Evolutionary conservation across 2,329 filamentous ascomycete species (phyloP).

Genomic region (Hypoxylon sp.): DNA sequence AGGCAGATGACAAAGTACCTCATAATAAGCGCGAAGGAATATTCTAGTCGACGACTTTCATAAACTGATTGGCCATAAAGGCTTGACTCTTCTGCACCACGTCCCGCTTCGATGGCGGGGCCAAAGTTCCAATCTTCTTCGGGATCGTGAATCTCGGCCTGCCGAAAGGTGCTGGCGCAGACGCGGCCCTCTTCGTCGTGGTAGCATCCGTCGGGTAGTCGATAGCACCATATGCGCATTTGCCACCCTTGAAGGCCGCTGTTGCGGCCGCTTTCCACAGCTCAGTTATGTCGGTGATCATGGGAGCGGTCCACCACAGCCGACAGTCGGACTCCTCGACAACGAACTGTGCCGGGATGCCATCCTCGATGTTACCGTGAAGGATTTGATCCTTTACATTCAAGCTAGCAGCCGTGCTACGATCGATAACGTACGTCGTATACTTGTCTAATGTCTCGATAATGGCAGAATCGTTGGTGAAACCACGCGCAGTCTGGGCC

Average conservation of each 20-base stretch:
- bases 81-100: conserved; percentile 37
- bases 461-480: conserved; percentile 52
- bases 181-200: conserved; percentile 35
- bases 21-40: conserved; percentile 16
- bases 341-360: conserved; percentile 64
- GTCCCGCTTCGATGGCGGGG: conserved; percentile 29
- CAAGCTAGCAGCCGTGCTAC: conserved; percentile 54
- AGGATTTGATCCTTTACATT: conserved; percentile 61
- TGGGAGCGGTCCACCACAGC: conserved; percentile 66
- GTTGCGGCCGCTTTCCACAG: conserved; percentile 63
- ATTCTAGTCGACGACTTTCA: conserved; percentile 52
- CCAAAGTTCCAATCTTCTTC: conserved; percentile 34
- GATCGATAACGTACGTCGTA: conserved; percentile 53
- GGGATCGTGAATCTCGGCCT: conserved; percentile 44
- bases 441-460: conserved; percentile 54
- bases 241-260: conserved; percentile 59
- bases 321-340: conserved; percentile 65
- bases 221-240: conserved; percentile 58
- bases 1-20: conserved; percentile 12
- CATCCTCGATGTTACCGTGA: conserved; percentile 56
- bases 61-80: conserved; percentile 49
- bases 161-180: conserved; percentile 41
- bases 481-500: conserved; percentile 45
- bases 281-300: conserved; percentile 62
- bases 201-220: conserved; percentile 27